phyloP scores from a whole-genome alignment of 78 protist species.

The Dictyostelium firmibasis region DNA sequence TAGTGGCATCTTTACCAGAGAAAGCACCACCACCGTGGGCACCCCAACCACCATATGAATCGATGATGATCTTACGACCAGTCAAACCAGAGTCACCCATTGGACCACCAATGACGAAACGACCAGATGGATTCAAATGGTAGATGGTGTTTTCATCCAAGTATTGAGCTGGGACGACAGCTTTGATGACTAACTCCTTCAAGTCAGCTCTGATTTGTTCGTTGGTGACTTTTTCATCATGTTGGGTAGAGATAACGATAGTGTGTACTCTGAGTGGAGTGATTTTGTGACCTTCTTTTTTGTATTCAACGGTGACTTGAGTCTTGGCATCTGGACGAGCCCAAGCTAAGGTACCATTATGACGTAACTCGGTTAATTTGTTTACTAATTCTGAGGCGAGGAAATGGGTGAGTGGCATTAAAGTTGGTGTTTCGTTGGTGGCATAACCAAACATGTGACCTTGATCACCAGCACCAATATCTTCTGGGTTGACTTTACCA shows the following conservation, averaged over 20 bases:
- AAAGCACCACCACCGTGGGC: slow-evolving; percentile 99
- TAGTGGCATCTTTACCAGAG: slow-evolving; percentile 99
- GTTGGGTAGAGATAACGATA: slow-evolving; percentile 99
- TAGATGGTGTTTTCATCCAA: slow-evolving; percentile 96
- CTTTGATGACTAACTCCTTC: slow-evolving; percentile 89
- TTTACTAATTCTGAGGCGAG: slow-evolving; percentile 93
- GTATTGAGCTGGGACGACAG: slow-evolving; percentile 94
- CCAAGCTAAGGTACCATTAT: slow-evolving; percentile 94
- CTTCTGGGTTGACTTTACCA: slow-evolving; percentile 84
- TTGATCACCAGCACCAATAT: slow-evolving; percentile 99
- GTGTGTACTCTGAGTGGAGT: slow-evolving; percentile 98
- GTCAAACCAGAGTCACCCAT: slow-evolving; percentile 99
- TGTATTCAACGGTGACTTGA: slow-evolving; percentile 99
- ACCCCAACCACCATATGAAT: slow-evolving; percentile 99
- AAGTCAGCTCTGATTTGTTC: slow-evolving; percentile 93
- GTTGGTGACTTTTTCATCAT: slow-evolving; percentile 94
- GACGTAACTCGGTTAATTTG: slow-evolving; percentile 94
- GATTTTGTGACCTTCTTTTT: slow-evolving; percentile 83
- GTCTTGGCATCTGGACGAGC: slow-evolving; percentile 99
- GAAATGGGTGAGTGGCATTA: slow-evolving; percentile 98
- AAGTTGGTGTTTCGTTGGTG: slow-evolving; percentile 97
- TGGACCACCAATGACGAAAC: slow-evolving; percentile 99
- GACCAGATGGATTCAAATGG: slow-evolving; percentile 99
- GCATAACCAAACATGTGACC: slow-evolving; percentile 99
- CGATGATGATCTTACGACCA: slow-evolving; percentile 99